Percentiles rank a stretch among this genome's conserved stretches.
phyloP scores from a whole-genome alignment of 2,329 filamentous ascomycete species.

The Nakataea oryzae region DNA sequence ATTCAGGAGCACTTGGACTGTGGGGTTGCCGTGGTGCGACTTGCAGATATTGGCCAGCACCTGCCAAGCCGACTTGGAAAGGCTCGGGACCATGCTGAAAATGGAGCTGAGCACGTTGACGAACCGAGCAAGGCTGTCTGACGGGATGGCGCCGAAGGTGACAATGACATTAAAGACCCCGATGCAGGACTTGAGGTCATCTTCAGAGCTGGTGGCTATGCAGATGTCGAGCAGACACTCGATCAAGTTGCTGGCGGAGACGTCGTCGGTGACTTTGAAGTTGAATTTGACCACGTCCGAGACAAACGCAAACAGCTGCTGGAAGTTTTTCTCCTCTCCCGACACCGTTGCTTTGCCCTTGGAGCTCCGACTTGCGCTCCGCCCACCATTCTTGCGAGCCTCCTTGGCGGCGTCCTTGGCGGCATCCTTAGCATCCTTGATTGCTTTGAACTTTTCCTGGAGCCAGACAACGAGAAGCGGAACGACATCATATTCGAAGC shows the following conservation, averaged over 20 bases:
- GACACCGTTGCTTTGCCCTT: constrained; percentile 29
- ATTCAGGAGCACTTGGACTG: constrained; percentile 54
- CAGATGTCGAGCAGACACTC: constrained; percentile 55
- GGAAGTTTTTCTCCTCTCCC: constrained; percentile 51
- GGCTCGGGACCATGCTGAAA: constrained; percentile 50
- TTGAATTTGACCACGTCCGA: constrained; percentile 67
- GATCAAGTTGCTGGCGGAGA: constrained; percentile 50
- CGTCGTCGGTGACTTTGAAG: constrained; percentile 55
- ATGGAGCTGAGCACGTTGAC: constrained; percentile 64
- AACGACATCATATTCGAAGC: constrained; percentile 58
- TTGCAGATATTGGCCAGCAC: constrained; percentile 60
- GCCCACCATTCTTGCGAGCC: constrained; percentile 37
- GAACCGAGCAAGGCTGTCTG: constrained; percentile 50
- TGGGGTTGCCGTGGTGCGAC: constrained; percentile 63
- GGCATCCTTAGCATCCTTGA: constrained; percentile 33
- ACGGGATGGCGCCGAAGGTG: constrained; percentile 61
- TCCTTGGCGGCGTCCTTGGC: constrained; percentile 37
- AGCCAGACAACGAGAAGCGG: constrained; percentile 54
- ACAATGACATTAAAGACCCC: constrained; percentile 59
- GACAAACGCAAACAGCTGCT: constrained; percentile 54
- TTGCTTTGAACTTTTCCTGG: constrained; percentile 40
- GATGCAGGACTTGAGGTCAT: constrained; percentile 58
- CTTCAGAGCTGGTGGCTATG: constrained; percentile 51
- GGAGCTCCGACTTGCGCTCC: constrained; percentile 24
- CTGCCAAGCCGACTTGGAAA: constrained; percentile 58